Evolutionary conservation across 2,329 filamentous ascomycete species (phyloP).

Genomic region (Fusarium sp.): DNA sequence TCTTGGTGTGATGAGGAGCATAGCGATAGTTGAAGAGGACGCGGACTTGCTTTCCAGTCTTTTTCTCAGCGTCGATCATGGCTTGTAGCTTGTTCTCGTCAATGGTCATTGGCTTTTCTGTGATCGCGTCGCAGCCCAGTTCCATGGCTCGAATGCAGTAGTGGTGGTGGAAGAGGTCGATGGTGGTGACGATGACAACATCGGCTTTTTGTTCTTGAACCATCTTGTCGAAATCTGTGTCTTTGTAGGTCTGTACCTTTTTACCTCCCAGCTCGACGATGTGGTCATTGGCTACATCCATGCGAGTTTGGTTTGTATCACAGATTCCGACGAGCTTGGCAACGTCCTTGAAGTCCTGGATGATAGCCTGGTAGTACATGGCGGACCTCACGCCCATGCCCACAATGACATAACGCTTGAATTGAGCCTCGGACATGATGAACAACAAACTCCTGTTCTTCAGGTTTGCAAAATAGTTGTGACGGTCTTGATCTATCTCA

Average conservation of each 20-base stretch:
- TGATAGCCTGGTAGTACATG: constrained; percentile 73
- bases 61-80: constrained; percentile 59
- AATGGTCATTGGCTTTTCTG: constrained; percentile 77
- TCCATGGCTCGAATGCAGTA: constrained; percentile 74
- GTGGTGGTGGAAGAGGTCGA: constrained; percentile 72
- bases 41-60: constrained; percentile 62
- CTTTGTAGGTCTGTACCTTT: constrained; percentile 68
- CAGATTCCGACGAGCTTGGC: constrained; percentile 69
- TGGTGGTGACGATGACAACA: constrained; percentile 74
- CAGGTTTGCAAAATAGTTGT: not conserved
- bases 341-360: constrained; percentile 64
- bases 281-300: constrained; percentile 68
- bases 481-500: too few species aligned
- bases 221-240: constrained; percentile 71
- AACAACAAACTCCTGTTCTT: not conserved
- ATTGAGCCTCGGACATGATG: constrained; percentile 31
- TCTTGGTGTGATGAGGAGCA: constrained; percentile 74
- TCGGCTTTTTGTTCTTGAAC: constrained; percentile 69
- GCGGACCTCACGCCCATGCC: constrained; percentile 71
- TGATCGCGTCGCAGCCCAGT: constrained; percentile 71
- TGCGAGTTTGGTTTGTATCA: constrained; percentile 73
- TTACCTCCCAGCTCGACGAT: constrained; percentile 64
- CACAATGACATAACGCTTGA: constrained; percentile 68
- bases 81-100: constrained; percentile 66
- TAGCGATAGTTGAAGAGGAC: constrained; percentile 77